Evolutionary conservation across 305 asterid species (phyloP).

Genomic region (Fraxinus dipetala): DNA sequence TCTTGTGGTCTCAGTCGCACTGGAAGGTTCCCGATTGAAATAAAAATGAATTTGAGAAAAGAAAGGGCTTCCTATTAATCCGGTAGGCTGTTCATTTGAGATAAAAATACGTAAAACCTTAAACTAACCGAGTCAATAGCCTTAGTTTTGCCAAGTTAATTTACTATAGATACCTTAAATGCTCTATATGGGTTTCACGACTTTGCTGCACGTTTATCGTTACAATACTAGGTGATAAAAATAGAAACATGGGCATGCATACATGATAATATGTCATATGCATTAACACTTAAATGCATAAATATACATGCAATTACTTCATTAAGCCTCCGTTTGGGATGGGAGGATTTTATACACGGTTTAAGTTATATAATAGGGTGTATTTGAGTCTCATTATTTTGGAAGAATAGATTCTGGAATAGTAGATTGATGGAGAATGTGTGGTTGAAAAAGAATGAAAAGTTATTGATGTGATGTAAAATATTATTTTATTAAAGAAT

Average conservation of each 20-base stretch:
- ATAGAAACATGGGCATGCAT: not conserved
- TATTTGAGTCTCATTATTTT: too few species aligned
- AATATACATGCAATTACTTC: not conserved
- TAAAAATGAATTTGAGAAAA: not conserved
- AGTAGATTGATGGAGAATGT: too few species aligned
- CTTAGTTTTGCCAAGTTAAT: not conserved
- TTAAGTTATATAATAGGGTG: too few species aligned
- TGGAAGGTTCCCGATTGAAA: not conserved
- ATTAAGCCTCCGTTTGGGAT: not conserved
- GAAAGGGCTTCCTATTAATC: not conserved
- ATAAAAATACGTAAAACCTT: not conserved
- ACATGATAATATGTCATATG: not conserved
- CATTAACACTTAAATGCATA: not conserved
- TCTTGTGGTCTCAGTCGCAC: not conserved
- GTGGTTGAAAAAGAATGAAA: too few species aligned
- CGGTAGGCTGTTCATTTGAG: not conserved
- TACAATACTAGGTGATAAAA: not conserved
- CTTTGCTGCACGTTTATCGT: too few species aligned
- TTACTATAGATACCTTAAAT: too few species aligned
- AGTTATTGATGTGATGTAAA: too few species aligned
- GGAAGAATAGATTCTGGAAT: too few species aligned
- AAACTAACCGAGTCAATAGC: not conserved
- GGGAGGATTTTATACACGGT: not conserved
- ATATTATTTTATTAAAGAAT: too few species aligned
- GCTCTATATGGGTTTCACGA: too few species aligned